Conservation (phyloP, 2,329 filamentous ascomycete genomes). For the Penicillium sp. region DNA sequence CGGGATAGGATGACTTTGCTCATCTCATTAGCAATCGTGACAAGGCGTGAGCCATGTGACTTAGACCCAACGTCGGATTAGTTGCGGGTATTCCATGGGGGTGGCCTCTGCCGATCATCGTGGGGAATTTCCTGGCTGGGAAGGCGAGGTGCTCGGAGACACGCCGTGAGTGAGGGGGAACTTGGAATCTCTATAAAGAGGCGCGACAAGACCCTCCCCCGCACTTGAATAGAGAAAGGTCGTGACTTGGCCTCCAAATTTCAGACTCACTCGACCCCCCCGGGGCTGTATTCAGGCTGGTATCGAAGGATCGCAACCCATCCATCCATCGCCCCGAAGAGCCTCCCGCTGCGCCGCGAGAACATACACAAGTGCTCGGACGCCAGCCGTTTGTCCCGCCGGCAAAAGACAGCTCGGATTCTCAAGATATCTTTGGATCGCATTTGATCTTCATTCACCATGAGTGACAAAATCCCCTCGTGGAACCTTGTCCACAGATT, state of each 20-base stretch:
- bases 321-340: too few species aligned
- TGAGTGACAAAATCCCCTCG: constrained; percentile 35
- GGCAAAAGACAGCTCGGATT: too few species aligned
- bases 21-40: too few species aligned
- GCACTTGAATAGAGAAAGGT: too few species aligned
- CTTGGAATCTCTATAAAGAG: constrained; percentile 6
- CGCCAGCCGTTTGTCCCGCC: too few species aligned
- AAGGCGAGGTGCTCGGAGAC: constrained; percentile 8
- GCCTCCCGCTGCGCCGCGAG: too few species aligned
- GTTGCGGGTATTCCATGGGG: constrained; percentile 5
- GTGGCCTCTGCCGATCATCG: constrained; percentile 14
- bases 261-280: not conserved
- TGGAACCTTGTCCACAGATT: constrained; percentile 50
- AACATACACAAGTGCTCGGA: too few species aligned
- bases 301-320: too few species aligned
- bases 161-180: constrained; percentile 1
- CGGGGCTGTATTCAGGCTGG: not conserved
- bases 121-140: constrained; percentile 9
- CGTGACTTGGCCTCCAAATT: not conserved
- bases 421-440: too few species aligned
- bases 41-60: too few species aligned
- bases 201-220: not conserved
- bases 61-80: not conserved
- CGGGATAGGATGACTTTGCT: too few species aligned
- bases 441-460: constrained; percentile 12